Conservation (phyloP, 352 stramenopile species). For the Phytophthora aleatoria region DNA sequence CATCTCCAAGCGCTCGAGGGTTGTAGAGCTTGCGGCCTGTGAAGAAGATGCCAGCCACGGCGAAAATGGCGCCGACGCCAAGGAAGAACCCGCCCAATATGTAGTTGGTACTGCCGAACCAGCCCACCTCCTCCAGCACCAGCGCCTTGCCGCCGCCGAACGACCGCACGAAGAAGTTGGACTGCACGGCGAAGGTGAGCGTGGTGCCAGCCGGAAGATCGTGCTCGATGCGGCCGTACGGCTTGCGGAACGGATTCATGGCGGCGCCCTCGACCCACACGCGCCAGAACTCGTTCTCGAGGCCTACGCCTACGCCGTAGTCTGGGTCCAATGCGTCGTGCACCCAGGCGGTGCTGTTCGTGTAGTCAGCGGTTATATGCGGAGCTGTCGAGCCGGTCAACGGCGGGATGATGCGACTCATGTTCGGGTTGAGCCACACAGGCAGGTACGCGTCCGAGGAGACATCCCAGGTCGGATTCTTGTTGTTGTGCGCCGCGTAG, state of each 20-base stretch:
- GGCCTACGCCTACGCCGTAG: conserved; percentile 47
- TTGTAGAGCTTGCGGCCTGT: conserved; percentile 50
- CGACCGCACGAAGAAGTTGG: conserved; percentile 77
- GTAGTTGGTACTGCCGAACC: conserved; percentile 72
- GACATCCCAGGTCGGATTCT: conserved; percentile 63
- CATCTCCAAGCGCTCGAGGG: conserved; percentile 56
- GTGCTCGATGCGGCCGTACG: conserved; percentile 63
- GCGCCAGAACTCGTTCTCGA: conserved; percentile 81
- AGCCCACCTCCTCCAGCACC: conserved; percentile 65
- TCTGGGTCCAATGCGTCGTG: conserved; percentile 51
- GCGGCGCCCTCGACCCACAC: conserved; percentile 76
- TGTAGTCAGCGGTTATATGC: conserved; percentile 64
- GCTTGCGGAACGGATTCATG: conserved; percentile 68
- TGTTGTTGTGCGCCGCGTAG: conserved; percentile 61
- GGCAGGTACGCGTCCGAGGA: conserved; percentile 46
- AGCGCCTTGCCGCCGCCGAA: conserved; percentile 72
- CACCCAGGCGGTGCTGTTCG: conserved; percentile 79
- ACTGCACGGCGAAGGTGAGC: conserved; percentile 80
- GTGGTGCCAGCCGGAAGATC: conserved; percentile 58
- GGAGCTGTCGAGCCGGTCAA: conserved; percentile 23
- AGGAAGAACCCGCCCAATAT: conserved; percentile 63
- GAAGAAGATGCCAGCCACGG: conserved; percentile 53
- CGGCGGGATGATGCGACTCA: conserved; percentile 73
- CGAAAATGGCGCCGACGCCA: conserved; percentile 57
- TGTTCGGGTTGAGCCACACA: conserved; percentile 75